Evolutionary conservation across 73 alveolate genomes (phyloP), one percentile per base, ranked within the genome.

Genomic region (Loxodes magnus): DNA sequence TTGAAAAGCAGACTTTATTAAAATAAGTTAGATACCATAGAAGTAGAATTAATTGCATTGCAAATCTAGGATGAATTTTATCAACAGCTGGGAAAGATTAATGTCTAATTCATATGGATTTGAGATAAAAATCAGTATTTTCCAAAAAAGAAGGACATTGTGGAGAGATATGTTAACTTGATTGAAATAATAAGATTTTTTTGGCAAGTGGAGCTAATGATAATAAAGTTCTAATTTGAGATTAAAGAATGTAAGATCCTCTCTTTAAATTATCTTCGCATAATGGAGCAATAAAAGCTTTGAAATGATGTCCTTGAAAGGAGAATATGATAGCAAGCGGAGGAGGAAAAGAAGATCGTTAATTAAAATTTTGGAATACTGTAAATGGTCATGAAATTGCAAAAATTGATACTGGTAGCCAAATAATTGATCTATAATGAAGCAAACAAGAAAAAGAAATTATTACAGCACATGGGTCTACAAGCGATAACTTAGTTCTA

Each of bases 251-350:
- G 44, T 55, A 56, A 51, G 57, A 67, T 51, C 61, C 65, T 58
- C 17, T 55, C 50, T 74, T 53, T 57, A 56, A 71, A 35, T 67
- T 85, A 25, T 67, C 73, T 52, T 74, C 79, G 21, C 96, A 85
- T 64, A 79, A 69, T 59, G 96, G 92, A 20, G 94, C 97, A 2
- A 93, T 86, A 3, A 82, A 80, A 56, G 97, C 97, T 7, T 43
- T 86, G 35, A 79, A 88, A 15, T 86, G 97, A 93, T 71, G 93
- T 23, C 97, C 97, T 15, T 84, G 85, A 82, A 68, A 83, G 56
- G 68, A 70, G 44, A 68, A 67, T 31, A 46, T 86, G 25, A 65
- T 86, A 25, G 94, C 92, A 5, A 64, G 91, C 4, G 97, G 97
- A 16, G 97, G 97, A 26, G 97, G 97, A 10, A 75, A 71, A 41